These are phyloP conservation scores for Suhomyces pyralidae DNA, from an alignment of 805 yeast species.

Conservation along the genomic window DNA sequence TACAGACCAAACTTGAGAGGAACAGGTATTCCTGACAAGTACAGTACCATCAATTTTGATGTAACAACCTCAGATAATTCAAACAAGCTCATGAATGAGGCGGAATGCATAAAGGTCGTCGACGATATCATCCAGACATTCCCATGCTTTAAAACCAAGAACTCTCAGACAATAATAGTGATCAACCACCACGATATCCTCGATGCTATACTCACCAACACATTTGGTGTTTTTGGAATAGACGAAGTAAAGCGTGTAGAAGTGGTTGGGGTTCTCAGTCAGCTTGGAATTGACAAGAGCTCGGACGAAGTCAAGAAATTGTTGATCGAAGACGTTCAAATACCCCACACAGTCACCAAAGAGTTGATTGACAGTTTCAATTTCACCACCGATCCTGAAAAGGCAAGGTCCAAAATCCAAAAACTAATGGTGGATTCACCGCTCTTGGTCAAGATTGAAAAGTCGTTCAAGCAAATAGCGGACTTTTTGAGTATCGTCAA, in stretches of 20 bases:
- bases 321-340: conserved; percentile 54
- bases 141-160: conserved; percentile 57
- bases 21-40: conserved; percentile 66
- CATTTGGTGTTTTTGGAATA: conserved; percentile 76
- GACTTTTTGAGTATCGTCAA: conserved; percentile 54
- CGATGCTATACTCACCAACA: conserved; percentile 58
- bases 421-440: conserved; percentile 77
- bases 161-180: conserved; percentile 54
- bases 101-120: conserved; percentile 80
- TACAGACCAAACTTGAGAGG: conserved; percentile 64
- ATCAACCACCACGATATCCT: conserved; percentile 81
- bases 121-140: conserved; percentile 67
- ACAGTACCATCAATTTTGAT: conserved; percentile 85
- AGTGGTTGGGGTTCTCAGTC: conserved; percentile 71
- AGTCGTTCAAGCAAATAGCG: conserved; percentile 57
- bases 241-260: conserved; percentile 59
- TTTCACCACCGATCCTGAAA: conserved; percentile 66
- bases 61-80: conserved; percentile 52
- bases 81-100: conserved; percentile 63
- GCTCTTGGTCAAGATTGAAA: conserved; percentile 55
- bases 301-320: conserved; percentile 52
- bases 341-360: conserved; percentile 77
- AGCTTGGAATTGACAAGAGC: conserved; percentile 66
- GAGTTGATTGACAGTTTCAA: conserved; percentile 75
- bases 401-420: conserved; percentile 59